Evolutionary conservation across 306 rosid genomes (phyloP), one percentile per base, ranked within the genome.

Genomic region (Citrullus mucosospermus): DNA sequence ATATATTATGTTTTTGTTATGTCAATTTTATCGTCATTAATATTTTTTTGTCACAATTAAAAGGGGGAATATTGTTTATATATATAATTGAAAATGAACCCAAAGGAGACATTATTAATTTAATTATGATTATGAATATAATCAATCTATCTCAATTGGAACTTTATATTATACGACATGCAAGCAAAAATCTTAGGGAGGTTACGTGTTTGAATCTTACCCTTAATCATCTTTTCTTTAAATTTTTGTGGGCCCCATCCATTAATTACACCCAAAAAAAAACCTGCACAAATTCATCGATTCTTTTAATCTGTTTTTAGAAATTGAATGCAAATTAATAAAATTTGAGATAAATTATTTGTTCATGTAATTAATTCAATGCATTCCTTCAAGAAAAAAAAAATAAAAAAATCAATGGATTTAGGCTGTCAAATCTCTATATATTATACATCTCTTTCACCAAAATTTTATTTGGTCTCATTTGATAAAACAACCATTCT

Each of bases 171-270:
- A 6, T 43, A 69, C 36, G 1, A 69, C 75, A 44, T 43, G 55
- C 18, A 68, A 68, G 10, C 17, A 68, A 60, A 60, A 60, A 41
- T 65, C 54, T 11, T 41, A 41, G 75, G 75, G 17, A 18, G 10
- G 16, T n/a, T 43, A 68, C 75, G 75, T 68, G 53, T 20, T 22
- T 69, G 18, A 69, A 69, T 69, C 75, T 69, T 69, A 69, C 55
- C 55, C 75, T 69, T 43, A 43, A 43, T 43, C 55, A 68, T 68
- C 4, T 68, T 11, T 6, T 18, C 4, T 17, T 38, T 66, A 38
- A 38, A 4, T 34, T 63, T 66, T 66, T 16, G 36, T 9, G 36
- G 54, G 9, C 18, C 34, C 32, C 6, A 18, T 3, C 17, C 4
- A 68, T 68, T 43, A 43, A 68, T 41, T 68, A 20, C 28, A 8